Conservation (phyloP, 2,329 filamentous ascomycete genomes). For the Apiospora rasikravindrae region DNA sequence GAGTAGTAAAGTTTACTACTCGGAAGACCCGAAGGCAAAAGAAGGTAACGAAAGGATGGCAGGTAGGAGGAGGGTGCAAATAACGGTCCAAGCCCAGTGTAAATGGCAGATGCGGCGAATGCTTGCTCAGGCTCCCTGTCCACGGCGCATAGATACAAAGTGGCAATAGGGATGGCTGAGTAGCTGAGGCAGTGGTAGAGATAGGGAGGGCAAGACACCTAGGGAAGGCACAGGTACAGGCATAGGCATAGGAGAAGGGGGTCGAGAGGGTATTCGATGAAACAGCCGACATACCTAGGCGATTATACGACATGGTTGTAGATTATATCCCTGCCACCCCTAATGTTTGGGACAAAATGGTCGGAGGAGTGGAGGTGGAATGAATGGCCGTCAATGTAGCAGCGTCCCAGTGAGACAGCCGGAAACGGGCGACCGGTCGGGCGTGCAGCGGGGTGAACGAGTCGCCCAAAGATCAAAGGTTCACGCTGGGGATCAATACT, state of each 20-base stretch:
- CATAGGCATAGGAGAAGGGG: conserved; percentile 4
- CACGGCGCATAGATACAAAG: conserved; percentile 2
- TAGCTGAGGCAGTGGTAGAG: neutral
- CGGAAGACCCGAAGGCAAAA: neutral
- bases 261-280: conserved; percentile 14
- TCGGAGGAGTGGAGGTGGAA: conserved; percentile 10
- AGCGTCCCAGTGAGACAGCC: neutral
- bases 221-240: neutral
- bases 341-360: conserved; percentile 14
- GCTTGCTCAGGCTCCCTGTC: neutral
- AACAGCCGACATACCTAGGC: conserved; percentile 19
- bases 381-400: neutral
- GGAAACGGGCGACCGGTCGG: neutral
- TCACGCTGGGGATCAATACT: neutral
- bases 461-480: neutral
- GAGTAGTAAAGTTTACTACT: neutral
- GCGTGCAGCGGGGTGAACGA: neutral
- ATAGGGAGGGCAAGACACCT: neutral
- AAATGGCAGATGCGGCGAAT: neutral
- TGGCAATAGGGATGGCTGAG: neutral
- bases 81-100: neutral
- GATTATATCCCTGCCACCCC: conserved; percentile 15
- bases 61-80: neutral
- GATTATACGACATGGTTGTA: conserved; percentile 20
- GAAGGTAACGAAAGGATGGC: neutral